phyloP scores from a whole-genome alignment of 2,329 filamentous ascomycete genomes.

The Blastomyces silverae region DNA sequence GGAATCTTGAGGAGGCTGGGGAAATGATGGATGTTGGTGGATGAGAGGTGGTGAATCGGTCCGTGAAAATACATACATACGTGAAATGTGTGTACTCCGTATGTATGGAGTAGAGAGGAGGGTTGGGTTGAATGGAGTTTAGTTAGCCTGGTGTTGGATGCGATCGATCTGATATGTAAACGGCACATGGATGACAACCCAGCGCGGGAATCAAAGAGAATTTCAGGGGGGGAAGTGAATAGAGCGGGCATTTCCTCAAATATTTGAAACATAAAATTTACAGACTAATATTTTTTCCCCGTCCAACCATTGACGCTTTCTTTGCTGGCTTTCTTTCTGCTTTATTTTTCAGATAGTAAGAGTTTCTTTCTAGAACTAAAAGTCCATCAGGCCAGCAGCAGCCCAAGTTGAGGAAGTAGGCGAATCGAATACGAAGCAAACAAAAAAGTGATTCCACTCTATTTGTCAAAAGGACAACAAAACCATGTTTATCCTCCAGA shows the following conservation, averaged over 20 bases:
- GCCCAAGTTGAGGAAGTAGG: not conserved
- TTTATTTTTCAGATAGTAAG: not conserved
- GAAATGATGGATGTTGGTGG: not conserved
- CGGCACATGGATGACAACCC: not conserved
- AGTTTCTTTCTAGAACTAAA: not conserved
- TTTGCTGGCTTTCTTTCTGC: not conserved
- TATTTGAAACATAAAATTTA: too few relatives aligned
- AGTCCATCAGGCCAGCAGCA: not conserved
- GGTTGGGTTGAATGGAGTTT: not conserved
- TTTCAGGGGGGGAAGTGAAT: not conserved
- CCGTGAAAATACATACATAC: too few relatives aligned
- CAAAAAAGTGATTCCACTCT: not conserved
- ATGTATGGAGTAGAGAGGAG: not conserved
- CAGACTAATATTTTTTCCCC: too few relatives aligned
- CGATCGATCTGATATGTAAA: not conserved
- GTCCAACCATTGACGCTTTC: not conserved
- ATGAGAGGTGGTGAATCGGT: not conserved
- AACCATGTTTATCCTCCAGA: not conserved
- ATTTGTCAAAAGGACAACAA: not conserved
- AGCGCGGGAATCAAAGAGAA: not conserved
- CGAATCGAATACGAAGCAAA: not conserved
- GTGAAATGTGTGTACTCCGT: not conserved
- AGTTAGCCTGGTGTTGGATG: not conserved
- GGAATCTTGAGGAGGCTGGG: constrained; percentile 20
- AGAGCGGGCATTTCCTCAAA: too few relatives aligned